phyloP scores from a whole-genome alignment of 139 green algal species.

The Trebouxia sp. region DNA sequence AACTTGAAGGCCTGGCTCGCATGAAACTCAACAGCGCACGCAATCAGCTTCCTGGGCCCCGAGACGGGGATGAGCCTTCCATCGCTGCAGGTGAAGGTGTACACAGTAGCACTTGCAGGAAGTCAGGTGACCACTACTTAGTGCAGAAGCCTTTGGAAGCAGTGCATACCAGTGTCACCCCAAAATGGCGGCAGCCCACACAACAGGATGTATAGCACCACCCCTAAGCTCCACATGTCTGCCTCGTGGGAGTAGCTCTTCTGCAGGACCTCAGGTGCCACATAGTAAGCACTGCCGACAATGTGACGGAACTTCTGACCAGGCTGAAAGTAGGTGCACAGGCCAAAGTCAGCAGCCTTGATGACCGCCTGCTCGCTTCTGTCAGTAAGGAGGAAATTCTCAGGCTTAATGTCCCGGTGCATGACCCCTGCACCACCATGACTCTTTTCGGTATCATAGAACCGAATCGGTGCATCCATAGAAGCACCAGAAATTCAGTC shows the following conservation, averaged over 20 bases:
- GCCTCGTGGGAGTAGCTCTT: slow-evolving; percentile 60
- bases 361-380: slow-evolving; percentile 48
- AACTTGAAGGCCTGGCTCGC: too few species aligned
- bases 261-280: slow-evolving; percentile 70
- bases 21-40: too few species aligned
- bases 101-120: too few species aligned
- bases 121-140: too few species aligned
- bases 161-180: slow-evolving; percentile 75
- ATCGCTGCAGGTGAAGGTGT: too few species aligned
- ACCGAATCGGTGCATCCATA: too few species aligned
- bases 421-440: slow-evolving; percentile 47
- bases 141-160: too few species aligned
- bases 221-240: slow-evolving; percentile 89
- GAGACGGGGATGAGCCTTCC: too few species aligned
- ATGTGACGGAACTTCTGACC: slow-evolving; percentile 50
- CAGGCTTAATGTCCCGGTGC: slow-evolving; percentile 75
- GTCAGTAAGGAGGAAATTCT: slow-evolving; percentile 81
- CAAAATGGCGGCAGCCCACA: slow-evolving; percentile 88
- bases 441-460: too few species aligned
- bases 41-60: too few species aligned
- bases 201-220: slow-evolving; percentile 93
- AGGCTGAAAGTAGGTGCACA: slow-evolving; percentile 70
- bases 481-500: too few species aligned
- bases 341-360: slow-evolving; percentile 79
- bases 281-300: slow-evolving; percentile 73